Percentiles rank a stretch among this genome's conserved stretches.
Conservation (phyloP, 2,329 filamentous ascomycete genomes). For the Plectosphaerella plurivora region DNA sequence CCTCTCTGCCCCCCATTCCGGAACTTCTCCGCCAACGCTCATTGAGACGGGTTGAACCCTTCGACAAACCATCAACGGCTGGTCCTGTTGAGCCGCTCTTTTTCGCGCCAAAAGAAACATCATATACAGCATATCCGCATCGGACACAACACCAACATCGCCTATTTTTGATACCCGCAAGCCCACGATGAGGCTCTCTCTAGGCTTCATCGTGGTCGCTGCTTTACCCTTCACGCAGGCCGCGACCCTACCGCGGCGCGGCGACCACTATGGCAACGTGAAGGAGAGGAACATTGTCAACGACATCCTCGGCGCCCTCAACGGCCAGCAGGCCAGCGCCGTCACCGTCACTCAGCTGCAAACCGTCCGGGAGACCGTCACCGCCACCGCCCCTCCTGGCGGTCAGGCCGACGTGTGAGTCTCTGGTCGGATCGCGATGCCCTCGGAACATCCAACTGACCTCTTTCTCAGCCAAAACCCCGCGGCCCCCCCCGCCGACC, state of each 20-base stretch:
- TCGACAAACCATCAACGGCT: constrained; percentile 18
- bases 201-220: constrained; percentile 12
- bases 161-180: not conserved
- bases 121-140: too few relatives aligned
- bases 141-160: too few relatives aligned
- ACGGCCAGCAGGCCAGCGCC: constrained; percentile 11
- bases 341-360: constrained; percentile 21
- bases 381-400: constrained; percentile 25
- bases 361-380: constrained; percentile 28
- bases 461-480: too few relatives aligned
- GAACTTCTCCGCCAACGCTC: constrained; percentile 1
- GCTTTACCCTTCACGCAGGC: constrained; percentile 11
- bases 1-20: constrained; percentile 3
- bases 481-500: not conserved
- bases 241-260: not conserved
- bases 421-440: too few relatives aligned
- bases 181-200: constrained; percentile 14
- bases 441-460: too few relatives aligned
- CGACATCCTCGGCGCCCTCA: constrained; percentile 20
- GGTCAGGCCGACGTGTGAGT: not conserved
- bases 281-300: constrained; percentile 8
- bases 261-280: constrained; percentile 6
- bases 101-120: constrained; percentile 2
- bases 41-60: constrained; percentile 18
- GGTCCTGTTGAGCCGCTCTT: constrained; percentile 17